A percentile compares a stretch with the other conserved stretches of the same genome.
Evolutionary conservation across 441 rosid genomes (phyloP).

Genomic region (Erodium moschatum): DNA sequence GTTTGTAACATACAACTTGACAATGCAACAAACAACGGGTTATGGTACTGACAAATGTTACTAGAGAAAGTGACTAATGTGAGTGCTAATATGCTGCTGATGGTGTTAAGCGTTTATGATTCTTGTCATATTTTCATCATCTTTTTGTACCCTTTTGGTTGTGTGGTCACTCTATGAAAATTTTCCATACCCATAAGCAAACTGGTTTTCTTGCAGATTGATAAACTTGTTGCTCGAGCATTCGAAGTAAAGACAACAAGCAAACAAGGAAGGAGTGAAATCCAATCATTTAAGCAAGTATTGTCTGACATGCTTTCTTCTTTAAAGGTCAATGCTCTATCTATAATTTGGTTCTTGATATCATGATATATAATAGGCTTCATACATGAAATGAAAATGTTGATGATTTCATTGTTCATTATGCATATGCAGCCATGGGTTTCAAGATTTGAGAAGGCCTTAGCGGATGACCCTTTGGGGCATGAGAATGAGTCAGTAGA

Average conservation of each 20-base stretch:
- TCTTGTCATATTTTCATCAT: background rate
- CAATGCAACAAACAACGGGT: background rate
- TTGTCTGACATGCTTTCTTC: conserved; percentile 55
- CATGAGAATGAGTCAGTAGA: conserved; percentile 22
- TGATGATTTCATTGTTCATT: conserved; percentile 13
- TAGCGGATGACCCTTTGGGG: conserved; percentile 26
- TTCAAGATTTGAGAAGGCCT: conserved; percentile 44
- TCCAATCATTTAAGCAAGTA: conserved; percentile 42
- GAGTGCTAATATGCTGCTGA: background rate
- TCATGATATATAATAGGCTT: background rate
- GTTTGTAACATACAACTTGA: background rate
- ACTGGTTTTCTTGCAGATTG: conserved; percentile 41
- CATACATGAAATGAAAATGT: background rate
- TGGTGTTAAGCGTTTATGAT: background rate
- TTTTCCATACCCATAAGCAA: background rate
- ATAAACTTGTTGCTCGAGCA: conserved; percentile 69
- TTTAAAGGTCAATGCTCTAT: conserved; percentile 44
- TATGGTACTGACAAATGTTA: background rate
- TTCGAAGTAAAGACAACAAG: conserved; percentile 31
- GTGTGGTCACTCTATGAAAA: conserved; percentile 4
- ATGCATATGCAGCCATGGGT: conserved; percentile 80
- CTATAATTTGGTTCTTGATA: background rate
- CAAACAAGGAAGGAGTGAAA: conserved; percentile 44
- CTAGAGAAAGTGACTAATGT: background rate
- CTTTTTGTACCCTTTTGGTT: background rate